phyloP scores from a whole-genome alignment of 2,329 filamentous ascomycete species.

The Cladophialophora immunda region DNA sequence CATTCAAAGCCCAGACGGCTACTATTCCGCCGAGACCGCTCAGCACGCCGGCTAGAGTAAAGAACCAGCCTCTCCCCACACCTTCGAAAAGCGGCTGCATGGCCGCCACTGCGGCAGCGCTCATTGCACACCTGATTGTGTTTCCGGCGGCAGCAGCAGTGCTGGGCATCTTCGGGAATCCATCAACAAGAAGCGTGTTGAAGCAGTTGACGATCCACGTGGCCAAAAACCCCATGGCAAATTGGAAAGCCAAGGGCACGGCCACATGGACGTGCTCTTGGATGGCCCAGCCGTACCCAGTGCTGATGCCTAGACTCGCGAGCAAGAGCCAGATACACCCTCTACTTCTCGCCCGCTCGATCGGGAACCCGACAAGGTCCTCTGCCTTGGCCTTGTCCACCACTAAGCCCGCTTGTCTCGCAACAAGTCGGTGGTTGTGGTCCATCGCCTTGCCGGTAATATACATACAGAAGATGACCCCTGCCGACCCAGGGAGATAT shows the following conservation, averaged over 20 bases:
- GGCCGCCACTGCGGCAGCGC: too few species aligned
- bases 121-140: constrained; percentile 42
- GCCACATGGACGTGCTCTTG: constrained; percentile 46
- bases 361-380: too few species aligned
- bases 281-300: constrained; percentile 55
- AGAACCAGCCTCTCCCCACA: constrained; percentile 28
- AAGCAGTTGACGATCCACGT: constrained; percentile 19
- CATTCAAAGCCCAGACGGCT: neutral
- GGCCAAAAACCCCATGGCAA: constrained; percentile 21
- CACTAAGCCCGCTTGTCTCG: constrained; percentile 53
- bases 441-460: constrained; percentile 46
- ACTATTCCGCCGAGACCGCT: neutral
- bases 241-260: constrained; percentile 42
- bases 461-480: constrained; percentile 52
- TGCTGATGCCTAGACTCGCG: constrained; percentile 47
- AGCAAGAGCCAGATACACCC: too few species aligned
- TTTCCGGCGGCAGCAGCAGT: constrained; percentile 48
- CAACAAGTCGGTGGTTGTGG: constrained; percentile 49
- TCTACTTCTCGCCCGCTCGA: too few species aligned
- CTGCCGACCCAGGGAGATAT: constrained; percentile 54
- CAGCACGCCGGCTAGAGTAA: constrained; percentile 13
- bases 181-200: constrained; percentile 26
- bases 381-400: constrained; percentile 29
- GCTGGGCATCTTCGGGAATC: constrained; percentile 38
- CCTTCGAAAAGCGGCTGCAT: constrained; percentile 26